Base-by-base conservation (phyloP, 2,329 filamentous ascomycete genomes). In the Teratosphaeria destructans region DNA sequence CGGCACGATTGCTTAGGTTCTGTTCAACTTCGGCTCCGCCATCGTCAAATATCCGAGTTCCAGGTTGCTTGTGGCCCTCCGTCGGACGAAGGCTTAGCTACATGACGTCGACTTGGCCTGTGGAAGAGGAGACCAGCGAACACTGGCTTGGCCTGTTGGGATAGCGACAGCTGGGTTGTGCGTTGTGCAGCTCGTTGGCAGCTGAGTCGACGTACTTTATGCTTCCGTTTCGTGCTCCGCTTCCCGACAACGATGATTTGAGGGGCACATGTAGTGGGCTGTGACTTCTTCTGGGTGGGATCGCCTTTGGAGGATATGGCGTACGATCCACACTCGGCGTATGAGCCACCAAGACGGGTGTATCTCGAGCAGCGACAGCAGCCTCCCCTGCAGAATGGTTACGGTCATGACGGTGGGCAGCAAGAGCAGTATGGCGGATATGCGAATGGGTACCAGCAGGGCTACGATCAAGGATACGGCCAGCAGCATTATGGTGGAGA, bases 351-450 rank as follows among this genome's bases (percentile, higher is more conserved):
- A 19, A 55, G 56, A n/a, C 57, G 63, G 11, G 35, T 54, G 16
- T 66, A 66, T 55, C 60, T 64, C 29, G 63, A 57, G 35, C 60
- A 65, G 55, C 55, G 35, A 26, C 54, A 58, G 57, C 61, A 60
- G 29, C 54, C 58, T 16, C 54, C 58, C n/a, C 27, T 47, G 14
- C 61, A 60, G 29, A 34, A 60, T n/a, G 54, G 14, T 23, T 61
- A 61, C 34, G 56, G 56, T 26, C 39, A 59, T 8, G 8, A 49
- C 4, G 55, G 14, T 54, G 43, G 43, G 43, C 43, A n/a, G 43
- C 43, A 49, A 23, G 43, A 49, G 37, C 37, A 19, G 53, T 14
- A 52, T 27, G 26, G 27, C 14, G 14, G n/a, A 2, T 55, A 63
- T 43, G 49, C 60, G 26, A 57, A 61, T 56, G 56, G 54, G 14